Evolutionary conservation across 1,284 basidiomycete species (phyloP), one percentile per base, ranked within the genome.

Genomic region (Trichosporon faecale): DNA sequence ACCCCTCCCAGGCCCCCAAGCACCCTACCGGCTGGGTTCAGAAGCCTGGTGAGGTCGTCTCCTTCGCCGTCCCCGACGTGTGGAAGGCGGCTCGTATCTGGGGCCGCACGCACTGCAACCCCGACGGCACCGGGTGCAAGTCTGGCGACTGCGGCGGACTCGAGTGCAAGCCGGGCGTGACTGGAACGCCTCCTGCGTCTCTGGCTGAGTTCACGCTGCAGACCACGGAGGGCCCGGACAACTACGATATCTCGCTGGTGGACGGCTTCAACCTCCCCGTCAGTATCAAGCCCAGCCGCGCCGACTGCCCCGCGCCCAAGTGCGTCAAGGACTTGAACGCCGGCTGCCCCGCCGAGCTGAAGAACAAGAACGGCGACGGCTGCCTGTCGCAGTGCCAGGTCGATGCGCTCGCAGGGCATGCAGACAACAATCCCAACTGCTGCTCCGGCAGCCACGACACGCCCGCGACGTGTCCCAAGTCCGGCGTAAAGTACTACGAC

Each of bases 141-240:
- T 57, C 52, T 2, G 52, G 52, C 27, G 52, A 57, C 25, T 57
- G 52, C 27, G 23, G 52, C 11, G 52, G 27, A 2, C 64, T 40
- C 25, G 9, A 33, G 23, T 35, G 44, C 16, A 27, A 29, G 35
- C 23, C 37, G 3, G 37, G 57, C 21, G 55, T n/a, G 33, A 27
- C 52, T 21, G 52, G 52, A 11, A 33, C 11, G 25, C 73, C 73
- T 1, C 75, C 75, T 12, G 67, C 75, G 0, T 73, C 74, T 0
- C 71, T 76, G 73, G 78, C 77, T 72, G 78, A 79, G 70, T 79
- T 76, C 67, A 79, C 75, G 3, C 67, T 78, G 18, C 40, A 27
- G 14, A 57, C 60, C 8, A 27, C 35, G 0, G 35, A 27, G 21
- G 31, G 37, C 21, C 70, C 65, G 55, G 76, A 57, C 52, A 57